Evolutionary conservation across 2,329 filamentous ascomycete genomes (phyloP).

Genomic region (Coleophoma cylindrospora): DNA sequence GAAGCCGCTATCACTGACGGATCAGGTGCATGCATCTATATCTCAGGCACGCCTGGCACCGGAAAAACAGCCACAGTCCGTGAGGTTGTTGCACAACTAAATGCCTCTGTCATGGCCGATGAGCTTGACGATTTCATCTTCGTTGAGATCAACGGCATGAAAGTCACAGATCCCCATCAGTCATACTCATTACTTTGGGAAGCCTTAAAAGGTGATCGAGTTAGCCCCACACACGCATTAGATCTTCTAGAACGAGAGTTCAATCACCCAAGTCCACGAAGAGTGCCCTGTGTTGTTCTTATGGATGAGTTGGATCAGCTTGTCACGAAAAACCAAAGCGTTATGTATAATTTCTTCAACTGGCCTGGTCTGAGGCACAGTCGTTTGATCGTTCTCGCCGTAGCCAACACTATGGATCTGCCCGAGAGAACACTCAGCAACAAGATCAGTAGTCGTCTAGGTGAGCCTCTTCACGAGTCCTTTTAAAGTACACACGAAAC

Average conservation of each 20-base stretch:
- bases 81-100: slow-evolving; percentile 85
- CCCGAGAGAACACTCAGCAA: slow-evolving; percentile 95
- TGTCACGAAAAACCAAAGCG: slow-evolving; percentile 96
- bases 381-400: slow-evolving; percentile 88
- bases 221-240: slow-evolving; percentile 85
- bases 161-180: slow-evolving; percentile 96
- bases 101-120: slow-evolving; percentile 80
- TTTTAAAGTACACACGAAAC: neutral
- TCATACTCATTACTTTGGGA: slow-evolving; percentile 96
- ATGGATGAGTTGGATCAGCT: slow-evolving; percentile 99
- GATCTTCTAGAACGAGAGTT: slow-evolving; percentile 92
- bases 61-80: slow-evolving; percentile 97
- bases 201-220: slow-evolving; percentile 86
- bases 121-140: slow-evolving; percentile 98
- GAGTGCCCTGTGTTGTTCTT: slow-evolving; percentile 91
- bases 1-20: slow-evolving; percentile 93
- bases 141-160: slow-evolving; percentile 99
- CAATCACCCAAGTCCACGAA: slow-evolving; percentile 79
- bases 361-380: slow-evolving; percentile 93
- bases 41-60: slow-evolving; percentile 96
- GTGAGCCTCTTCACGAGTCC: slow-evolving; percentile 14
- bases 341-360: slow-evolving; percentile 99
- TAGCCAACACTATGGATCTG: slow-evolving; percentile 98
- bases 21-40: slow-evolving; percentile 94
- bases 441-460: slow-evolving; percentile 91